These are phyloP conservation scores for Ophiocordyceps camponoti-floridani DNA, from an alignment of 2,329 filamentous ascomycete species.

Conservation along the genomic window DNA sequence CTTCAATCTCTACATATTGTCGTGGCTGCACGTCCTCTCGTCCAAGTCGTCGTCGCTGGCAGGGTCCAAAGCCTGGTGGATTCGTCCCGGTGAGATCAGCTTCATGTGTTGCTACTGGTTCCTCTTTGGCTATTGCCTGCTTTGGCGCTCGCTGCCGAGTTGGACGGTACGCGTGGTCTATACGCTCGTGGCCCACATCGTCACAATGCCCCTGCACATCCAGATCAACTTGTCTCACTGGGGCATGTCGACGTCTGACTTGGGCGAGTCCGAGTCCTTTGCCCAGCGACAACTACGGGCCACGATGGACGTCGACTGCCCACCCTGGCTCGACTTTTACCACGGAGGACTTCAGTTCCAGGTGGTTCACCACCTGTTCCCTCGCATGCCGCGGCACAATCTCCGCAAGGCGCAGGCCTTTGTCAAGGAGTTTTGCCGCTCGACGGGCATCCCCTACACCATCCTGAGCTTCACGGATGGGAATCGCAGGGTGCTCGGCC, in stretches of 20 bases:
- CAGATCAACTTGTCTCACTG: conserved; percentile 89
- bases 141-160: conserved; percentile 56
- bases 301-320: conserved; percentile 86
- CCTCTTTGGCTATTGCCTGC: conserved; percentile 69
- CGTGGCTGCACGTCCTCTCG: conserved; percentile 58
- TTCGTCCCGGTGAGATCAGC: conserved; percentile 18
- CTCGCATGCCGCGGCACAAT: conserved; percentile 71
- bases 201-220: conserved; percentile 66
- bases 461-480: conserved; percentile 72
- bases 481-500: conserved; percentile 63
- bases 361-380: conserved; percentile 73
- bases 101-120: conserved; percentile 68
- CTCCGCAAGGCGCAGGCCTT: conserved; percentile 56
- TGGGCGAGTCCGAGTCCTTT: conserved; percentile 73
- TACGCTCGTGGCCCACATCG: conserved; percentile 62
- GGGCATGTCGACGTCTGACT: conserved; percentile 77
- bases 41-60: conserved; percentile 62
- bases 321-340: conserved; percentile 74
- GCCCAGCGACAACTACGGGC: conserved; percentile 81
- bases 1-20: conserved; percentile 74
- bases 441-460: conserved; percentile 70
- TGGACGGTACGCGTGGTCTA: conserved; percentile 54
- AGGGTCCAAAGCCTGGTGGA: conserved; percentile 53
- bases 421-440: conserved; percentile 64
- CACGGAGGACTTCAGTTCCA: conserved; percentile 84